Evolutionary conservation across 345 rosid species (phyloP), one percentile per base, ranked within the genome.

Genomic region (Bruguiera parviflora): DNA sequence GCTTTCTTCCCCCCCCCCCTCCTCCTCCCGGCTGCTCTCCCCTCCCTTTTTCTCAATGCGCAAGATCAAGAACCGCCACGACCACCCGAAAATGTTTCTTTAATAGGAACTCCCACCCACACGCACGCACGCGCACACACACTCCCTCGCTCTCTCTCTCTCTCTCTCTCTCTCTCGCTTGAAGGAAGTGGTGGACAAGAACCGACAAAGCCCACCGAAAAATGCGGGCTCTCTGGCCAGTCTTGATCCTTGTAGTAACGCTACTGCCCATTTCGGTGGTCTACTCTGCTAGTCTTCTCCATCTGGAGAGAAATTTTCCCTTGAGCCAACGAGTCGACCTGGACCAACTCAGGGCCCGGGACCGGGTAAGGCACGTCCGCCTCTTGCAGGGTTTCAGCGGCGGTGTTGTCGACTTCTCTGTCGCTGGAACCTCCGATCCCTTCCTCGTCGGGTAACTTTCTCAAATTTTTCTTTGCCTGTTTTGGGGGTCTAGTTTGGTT

Each of bases 401-500:
- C 21, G 90, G 92, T 21, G 87, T 84, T 55, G 96, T 87, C 51
- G 88, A 80, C 75, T 86, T 83, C 85, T 59, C 96, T 8, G 82
- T 94, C 61, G 76, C 80, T 66, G 99, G 97, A 71, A 79, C 96
- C 73, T 79, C 97, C 71, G 99, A 95, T 88, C 96, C 95, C 53
- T 88, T 68, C 66, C 87, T 88, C 66, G 76, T 84, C 37, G 99
- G 99, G 97, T 95, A 84, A 71, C 62, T 78, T 62, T 58, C 4
- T 53, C 58, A 4, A 24, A 21, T 15, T 20, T 56, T 51, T 24
- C 49, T 43, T 43, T 43, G 18, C 49, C 16, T 13, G 15, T 43
- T 43, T 43, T 43, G 49, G 13, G 46, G 15, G 13, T 37, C 43
- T 8, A 37, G 43, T 8, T 8, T 10, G 15, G 2, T 39, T 58